A percentile compares a stretch with the other conserved stretches of the same genome.
phyloP scores from a whole-genome alignment of 805 yeast genomes.

The Kodamaea neixiangensis region DNA sequence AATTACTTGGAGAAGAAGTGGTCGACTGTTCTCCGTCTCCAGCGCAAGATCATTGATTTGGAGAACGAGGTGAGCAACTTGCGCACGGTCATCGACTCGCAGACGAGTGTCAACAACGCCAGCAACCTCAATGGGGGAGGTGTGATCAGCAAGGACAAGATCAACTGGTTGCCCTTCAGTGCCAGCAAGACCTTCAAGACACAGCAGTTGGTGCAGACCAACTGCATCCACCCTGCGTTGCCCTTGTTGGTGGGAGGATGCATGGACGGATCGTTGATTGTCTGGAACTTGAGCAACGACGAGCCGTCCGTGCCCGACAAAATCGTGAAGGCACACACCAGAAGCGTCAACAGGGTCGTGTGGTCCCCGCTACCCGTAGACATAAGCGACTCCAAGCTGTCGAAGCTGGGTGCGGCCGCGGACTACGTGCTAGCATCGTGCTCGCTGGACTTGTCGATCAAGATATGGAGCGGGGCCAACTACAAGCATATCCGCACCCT shows the following conservation, averaged over 20 bases:
- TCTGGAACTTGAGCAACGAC: slow-evolving; percentile 68
- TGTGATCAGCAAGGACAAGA: slow-evolving; percentile 26
- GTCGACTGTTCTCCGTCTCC: slow-evolving; percentile 81
- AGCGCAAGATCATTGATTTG: slow-evolving; percentile 67
- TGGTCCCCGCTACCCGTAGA: slow-evolving; percentile 51
- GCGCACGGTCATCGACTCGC: slow-evolving; percentile 42
- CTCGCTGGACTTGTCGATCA: slow-evolving; percentile 56
- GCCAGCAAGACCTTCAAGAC: slow-evolving; percentile 49
- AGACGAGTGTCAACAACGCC: slow-evolving; percentile 5
- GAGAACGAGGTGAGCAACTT: slow-evolving; percentile 59
- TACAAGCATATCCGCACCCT: slow-evolving; percentile 61
- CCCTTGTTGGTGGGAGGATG: slow-evolving; percentile 67
- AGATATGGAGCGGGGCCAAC: slow-evolving; percentile 66
- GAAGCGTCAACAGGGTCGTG: slow-evolving; percentile 57
- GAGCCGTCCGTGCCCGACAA: slow-evolving; percentile 58
- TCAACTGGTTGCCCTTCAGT: slow-evolving; percentile 65
- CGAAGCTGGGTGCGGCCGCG: neutral
- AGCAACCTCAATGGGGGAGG: slow-evolving; percentile 6
- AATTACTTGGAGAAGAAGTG: slow-evolving; percentile 74
- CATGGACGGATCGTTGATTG: slow-evolving; percentile 67
- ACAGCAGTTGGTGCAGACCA: slow-evolving; percentile 62
- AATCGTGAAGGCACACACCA: slow-evolving; percentile 73
- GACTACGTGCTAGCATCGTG: slow-evolving; percentile 47
- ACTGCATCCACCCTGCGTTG: slow-evolving; percentile 73
- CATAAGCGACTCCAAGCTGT: slow-evolving; percentile 18